Evolutionary conservation across 2,329 filamentous ascomycete species (phyloP).

Genomic region (Aspergillus intermedius): DNA sequence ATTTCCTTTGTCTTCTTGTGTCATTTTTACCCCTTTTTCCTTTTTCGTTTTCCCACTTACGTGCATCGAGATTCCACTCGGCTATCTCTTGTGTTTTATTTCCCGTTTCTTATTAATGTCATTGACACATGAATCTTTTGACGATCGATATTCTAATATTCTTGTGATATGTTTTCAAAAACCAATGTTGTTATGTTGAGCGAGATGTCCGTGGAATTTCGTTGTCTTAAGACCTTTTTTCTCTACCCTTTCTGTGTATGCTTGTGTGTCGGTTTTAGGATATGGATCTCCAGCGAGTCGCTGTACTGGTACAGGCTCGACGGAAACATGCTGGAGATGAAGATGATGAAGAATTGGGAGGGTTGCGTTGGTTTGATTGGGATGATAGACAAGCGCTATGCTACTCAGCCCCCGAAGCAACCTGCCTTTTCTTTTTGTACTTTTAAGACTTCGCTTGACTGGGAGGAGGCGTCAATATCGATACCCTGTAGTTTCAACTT

Average conservation of each 20-base stretch:
- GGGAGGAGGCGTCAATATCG: no score
- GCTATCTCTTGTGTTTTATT: slow-evolving; percentile 9
- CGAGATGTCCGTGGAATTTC: slow-evolving; percentile 7
- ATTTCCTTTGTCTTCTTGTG: slow-evolving; percentile 7
- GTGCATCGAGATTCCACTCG: slow-evolving; percentile 1
- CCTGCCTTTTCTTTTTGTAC: no score
- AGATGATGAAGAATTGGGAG: no score
- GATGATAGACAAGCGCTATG: no score
- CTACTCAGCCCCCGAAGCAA: no score
- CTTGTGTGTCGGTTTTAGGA: slow-evolving; percentile 1
- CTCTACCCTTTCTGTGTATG: slow-evolving; percentile 14
- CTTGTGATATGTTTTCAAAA: slow-evolving; percentile 18
- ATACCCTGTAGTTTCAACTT: no score
- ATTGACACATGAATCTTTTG: slow-evolving; percentile 4
- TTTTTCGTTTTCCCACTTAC: slow-evolving; percentile 8
- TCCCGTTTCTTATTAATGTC: slow-evolving; percentile 12
- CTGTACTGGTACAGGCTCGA: no score
- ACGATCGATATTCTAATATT: slow-evolving; percentile 23
- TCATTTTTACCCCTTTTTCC: slow-evolving; percentile 7
- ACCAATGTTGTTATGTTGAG: slow-evolving; percentile 10
- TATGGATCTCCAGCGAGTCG: no score
- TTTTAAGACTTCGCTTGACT: no score
- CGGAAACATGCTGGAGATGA: no score
- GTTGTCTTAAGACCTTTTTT: slow-evolving; percentile 10
- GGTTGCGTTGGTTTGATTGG: no score